Conservation (phyloP, 345 rosid species). For the Eutrema yunnanense region DNA sequence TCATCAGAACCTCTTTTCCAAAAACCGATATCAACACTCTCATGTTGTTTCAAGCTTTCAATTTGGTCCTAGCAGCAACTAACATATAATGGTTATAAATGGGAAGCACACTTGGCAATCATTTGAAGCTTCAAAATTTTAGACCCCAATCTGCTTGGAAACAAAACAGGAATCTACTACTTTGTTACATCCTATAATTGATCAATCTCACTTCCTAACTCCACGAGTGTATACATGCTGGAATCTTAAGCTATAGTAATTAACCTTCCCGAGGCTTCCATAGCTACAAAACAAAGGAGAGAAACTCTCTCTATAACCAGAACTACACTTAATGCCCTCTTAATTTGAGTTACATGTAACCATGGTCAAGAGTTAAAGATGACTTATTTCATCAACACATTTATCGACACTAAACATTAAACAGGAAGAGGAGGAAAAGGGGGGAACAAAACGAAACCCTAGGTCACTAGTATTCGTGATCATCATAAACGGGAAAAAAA, state of each 20-base stretch:
- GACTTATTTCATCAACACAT: conserved; percentile 18
- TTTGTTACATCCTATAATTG: no score
- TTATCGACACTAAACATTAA: conserved; percentile 3
- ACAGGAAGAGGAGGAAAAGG: background rate
- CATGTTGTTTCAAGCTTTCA: background rate
- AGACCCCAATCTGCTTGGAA: no score
- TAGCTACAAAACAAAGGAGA: background rate
- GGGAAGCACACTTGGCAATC: background rate
- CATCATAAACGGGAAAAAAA: conserved; percentile 8
- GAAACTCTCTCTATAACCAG: background rate
- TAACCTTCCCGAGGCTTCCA: background rate
- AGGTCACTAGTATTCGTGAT: conserved; percentile 6
- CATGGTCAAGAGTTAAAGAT: conserved; percentile 21
- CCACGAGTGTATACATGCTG: background rate
- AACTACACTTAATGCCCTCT: background rate
- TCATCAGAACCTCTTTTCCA: background rate
- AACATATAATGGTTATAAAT: no score
- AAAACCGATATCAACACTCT: background rate
- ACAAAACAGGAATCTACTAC: no score
- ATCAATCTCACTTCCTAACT: no score
- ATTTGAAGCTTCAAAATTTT: background rate
- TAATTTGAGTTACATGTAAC: conserved; percentile 3
- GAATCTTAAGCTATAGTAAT: background rate
- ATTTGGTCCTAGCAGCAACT: background rate
- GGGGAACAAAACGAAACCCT: background rate